Percentiles rank a stretch among this genome's conserved stretches.
Evolutionary conservation across 2,329 filamentous ascomycete genomes (phyloP).

Genomic region (Pyrenophora teres): DNA sequence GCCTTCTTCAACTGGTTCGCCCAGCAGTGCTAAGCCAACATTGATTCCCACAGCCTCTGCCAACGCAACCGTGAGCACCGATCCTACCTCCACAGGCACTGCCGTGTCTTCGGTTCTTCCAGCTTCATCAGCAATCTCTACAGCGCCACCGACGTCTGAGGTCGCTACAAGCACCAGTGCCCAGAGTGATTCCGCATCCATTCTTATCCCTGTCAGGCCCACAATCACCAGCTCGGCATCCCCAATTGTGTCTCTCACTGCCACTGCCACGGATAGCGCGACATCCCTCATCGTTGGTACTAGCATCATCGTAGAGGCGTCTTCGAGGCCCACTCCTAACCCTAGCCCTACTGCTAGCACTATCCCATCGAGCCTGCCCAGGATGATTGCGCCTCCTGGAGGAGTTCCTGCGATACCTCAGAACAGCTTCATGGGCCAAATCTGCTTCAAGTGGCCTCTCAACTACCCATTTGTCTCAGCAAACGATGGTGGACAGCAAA

Average conservation of each 20-base stretch:
- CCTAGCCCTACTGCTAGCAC: conserved; percentile 54
- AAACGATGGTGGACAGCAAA: conserved; percentile 76
- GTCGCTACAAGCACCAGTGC: neutral
- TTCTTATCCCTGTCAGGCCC: conserved; percentile 23
- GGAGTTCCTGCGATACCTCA: conserved; percentile 61
- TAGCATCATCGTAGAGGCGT: conserved; percentile 64
- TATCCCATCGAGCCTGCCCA: conserved; percentile 71
- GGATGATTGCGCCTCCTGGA: conserved; percentile 73
- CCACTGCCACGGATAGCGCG: conserved; percentile 54
- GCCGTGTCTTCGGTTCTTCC: neutral
- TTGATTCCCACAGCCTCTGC: conserved; percentile 9
- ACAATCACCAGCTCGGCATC: conserved; percentile 28
- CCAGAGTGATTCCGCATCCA: conserved; percentile 17
- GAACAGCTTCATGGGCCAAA: conserved; percentile 74
- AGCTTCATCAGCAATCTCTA: conserved; percentile 1
- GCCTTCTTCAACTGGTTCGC: conserved; percentile 10
- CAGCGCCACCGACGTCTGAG: conserved; percentile 2
- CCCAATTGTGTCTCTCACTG: conserved; percentile 49
- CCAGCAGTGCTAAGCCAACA: conserved; percentile 13
- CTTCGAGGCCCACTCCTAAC: conserved; percentile 51
- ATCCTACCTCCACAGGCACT: conserved; percentile 7
- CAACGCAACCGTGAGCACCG: conserved; percentile 18
- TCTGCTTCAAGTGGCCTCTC: conserved; percentile 79
- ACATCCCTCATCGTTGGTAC: conserved; percentile 60
- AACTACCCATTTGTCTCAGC: conserved; percentile 83